Conservation (phyloP, 768 basidiomycete genomes). For the Auricularia auricula-judae region DNA sequence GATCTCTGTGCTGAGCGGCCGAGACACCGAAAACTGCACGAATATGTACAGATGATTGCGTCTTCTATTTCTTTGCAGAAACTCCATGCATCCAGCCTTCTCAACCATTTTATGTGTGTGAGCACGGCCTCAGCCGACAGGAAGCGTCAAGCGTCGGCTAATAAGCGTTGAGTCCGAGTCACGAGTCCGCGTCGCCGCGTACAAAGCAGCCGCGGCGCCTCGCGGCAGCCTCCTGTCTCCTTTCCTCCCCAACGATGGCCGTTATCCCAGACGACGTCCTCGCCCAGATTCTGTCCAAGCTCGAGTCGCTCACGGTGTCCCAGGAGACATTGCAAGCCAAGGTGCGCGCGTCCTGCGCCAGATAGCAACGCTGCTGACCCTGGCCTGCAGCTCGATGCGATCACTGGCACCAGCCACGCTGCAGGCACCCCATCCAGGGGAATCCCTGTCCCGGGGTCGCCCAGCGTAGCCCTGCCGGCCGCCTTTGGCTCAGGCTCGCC, state of each 20-base stretch:
- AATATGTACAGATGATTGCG: no score
- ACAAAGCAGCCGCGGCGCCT: neutral
- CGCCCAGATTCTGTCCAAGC: slow-evolving; percentile 60
- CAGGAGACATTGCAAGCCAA: slow-evolving; percentile 75
- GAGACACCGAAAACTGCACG: no score
- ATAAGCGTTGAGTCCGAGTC: no score
- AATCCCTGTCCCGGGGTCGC: neutral
- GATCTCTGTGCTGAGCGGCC: no score
- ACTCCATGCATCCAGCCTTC: no score
- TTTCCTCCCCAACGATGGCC: neutral
- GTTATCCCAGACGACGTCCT: slow-evolving; percentile 40
- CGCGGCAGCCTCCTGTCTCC: neutral
- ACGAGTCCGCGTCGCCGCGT: no score
- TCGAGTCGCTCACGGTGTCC: slow-evolving; percentile 58
- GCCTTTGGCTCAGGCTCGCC: neutral
- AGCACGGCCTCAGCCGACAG: no score
- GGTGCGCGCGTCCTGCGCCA: slow-evolving; percentile 32
- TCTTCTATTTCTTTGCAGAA: no score
- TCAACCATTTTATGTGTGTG: no score
- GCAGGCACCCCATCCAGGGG: slow-evolving; percentile 9
- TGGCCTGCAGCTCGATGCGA: slow-evolving; percentile 18
- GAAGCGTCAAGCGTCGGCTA: no score
- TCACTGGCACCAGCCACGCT: slow-evolving; percentile 15
- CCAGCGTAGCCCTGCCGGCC: neutral
- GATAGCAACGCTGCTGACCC: neutral